phyloP scores from a whole-genome alignment of 345 rosid species.

The Linum usitatissimum region DNA sequence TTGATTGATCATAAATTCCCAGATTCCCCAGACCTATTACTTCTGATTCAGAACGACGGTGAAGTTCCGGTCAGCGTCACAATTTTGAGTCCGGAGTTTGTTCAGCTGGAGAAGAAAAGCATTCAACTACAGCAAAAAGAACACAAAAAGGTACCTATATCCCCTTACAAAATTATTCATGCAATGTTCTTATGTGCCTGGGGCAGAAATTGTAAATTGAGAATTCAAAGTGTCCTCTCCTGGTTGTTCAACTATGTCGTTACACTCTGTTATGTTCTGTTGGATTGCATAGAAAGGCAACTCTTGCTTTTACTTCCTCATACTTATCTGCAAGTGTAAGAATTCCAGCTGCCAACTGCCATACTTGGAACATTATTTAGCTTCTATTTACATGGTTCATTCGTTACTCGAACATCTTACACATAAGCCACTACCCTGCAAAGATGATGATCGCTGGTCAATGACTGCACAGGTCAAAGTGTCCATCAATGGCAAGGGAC shows the following conservation, averaged over 20 bases:
- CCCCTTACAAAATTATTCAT: no score
- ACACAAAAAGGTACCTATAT: conserved; percentile 34
- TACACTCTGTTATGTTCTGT: background rate
- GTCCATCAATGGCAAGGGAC: conserved; percentile 26
- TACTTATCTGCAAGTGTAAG: background rate
- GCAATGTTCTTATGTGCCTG: background rate
- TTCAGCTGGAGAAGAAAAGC: conserved; percentile 32
- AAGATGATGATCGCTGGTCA: background rate
- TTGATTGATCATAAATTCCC: conserved; percentile 14
- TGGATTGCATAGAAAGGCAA: background rate
- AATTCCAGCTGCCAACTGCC: background rate
- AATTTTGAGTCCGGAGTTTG: conserved; percentile 46
- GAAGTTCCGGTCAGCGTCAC: conserved; percentile 32
- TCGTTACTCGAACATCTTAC: background rate
- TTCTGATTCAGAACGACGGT: conserved; percentile 61
- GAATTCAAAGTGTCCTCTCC: background rate
- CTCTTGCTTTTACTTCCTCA: background rate
- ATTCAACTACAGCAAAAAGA: conserved; percentile 42
- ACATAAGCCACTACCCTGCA: no score
- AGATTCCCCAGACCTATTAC: conserved; percentile 64
- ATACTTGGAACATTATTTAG: background rate
- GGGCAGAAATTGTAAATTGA: no score
- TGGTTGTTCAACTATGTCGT: background rate
- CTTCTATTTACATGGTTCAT: background rate
- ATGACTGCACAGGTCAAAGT: conserved; percentile 41